A percentile compares a stretch with the other conserved stretches of the same genome.
Conservation (phyloP, 768 basidiomycete species). For the Naganishia friedmannii region DNA sequence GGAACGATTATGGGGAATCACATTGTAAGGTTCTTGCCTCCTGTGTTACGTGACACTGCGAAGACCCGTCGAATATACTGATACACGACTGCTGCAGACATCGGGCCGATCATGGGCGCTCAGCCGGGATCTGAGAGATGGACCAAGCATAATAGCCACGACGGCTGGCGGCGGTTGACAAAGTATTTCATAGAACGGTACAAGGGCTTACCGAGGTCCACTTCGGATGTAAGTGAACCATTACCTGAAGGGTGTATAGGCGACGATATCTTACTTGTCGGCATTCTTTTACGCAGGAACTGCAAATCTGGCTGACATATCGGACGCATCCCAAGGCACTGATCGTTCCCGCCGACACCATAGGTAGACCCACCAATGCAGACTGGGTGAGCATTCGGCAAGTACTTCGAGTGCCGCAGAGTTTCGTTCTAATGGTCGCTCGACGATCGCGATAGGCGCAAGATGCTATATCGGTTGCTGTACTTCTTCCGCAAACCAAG, state of each 20-base stretch:
- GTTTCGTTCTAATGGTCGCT: not conserved
- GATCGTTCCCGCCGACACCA: conserved; percentile 32
- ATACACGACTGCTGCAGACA: conserved; percentile 32
- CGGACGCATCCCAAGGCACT: conserved; percentile 42
- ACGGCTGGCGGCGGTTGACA: conserved; percentile 44
- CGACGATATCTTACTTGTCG: not conserved
- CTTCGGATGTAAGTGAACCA: not conserved
- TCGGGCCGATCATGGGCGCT: conserved; percentile 47
- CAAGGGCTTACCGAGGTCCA: conserved; percentile 32
- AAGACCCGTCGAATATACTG: no score
- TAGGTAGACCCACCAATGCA: conserved; percentile 42
- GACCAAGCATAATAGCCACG: conserved; percentile 47
- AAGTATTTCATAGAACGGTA: conserved; percentile 40
- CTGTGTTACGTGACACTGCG: no score
- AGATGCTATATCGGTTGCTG: conserved; percentile 47
- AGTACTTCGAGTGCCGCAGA: not conserved
- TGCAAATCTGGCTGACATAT: conserved; percentile 40
- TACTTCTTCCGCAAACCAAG: conserved; percentile 30
- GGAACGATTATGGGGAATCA: conserved; percentile 53
- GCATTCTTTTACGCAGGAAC: not conserved
- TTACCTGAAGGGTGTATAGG: not conserved
- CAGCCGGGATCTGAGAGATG: conserved; percentile 51
- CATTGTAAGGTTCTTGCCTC: conserved; percentile 29
- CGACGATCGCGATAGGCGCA: conserved; percentile 38
- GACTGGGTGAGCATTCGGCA: conserved; percentile 42